phyloP scores from a whole-genome alignment of 1,139 yeast species.

The Geotrichum cucujoidarum region DNA sequence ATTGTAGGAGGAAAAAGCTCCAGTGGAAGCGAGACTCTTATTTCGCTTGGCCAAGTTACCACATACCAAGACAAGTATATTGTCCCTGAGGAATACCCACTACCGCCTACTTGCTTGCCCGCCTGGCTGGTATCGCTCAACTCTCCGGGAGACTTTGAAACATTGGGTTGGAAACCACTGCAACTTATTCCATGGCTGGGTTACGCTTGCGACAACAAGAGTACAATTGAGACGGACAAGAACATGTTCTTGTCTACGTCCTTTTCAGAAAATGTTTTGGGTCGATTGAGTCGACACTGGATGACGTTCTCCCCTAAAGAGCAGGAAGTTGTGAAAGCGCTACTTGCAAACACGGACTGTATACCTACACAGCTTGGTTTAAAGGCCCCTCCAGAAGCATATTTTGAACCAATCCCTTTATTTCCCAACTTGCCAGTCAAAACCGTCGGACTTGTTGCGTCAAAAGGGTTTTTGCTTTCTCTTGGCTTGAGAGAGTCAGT shows the following conservation, averaged over 20 bases:
- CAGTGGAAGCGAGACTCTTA: constrained; percentile 11
- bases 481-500: constrained; percentile 40
- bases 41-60: constrained; percentile 26
- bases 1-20: constrained; percentile 23
- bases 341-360: constrained; percentile 30
- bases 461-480: constrained; percentile 32
- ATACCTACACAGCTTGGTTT: constrained; percentile 41
- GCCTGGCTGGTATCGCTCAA: constrained; percentile 5
- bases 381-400: constrained; percentile 37
- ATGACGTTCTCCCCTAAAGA: constrained; percentile 20
- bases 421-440: constrained; percentile 41
- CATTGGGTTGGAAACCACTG: constrained; percentile 33
- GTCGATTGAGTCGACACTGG: constrained; percentile 32
- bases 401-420: constrained; percentile 34
- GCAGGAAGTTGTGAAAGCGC: constrained; percentile 19
- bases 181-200: constrained; percentile 31
- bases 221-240: constrained; percentile 21
- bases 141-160: constrained; percentile 22
- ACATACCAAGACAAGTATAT: constrained; percentile 29
- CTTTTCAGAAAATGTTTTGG: constrained; percentile 31
- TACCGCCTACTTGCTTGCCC: constrained; percentile 32
- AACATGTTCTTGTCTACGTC: constrained; percentile 27
- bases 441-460: constrained; percentile 26
- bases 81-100: constrained; percentile 30
- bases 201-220: constrained; percentile 23